Base-by-base conservation (phyloP, 208 protist species). In the Trypanosoma lewisi region DNA sequence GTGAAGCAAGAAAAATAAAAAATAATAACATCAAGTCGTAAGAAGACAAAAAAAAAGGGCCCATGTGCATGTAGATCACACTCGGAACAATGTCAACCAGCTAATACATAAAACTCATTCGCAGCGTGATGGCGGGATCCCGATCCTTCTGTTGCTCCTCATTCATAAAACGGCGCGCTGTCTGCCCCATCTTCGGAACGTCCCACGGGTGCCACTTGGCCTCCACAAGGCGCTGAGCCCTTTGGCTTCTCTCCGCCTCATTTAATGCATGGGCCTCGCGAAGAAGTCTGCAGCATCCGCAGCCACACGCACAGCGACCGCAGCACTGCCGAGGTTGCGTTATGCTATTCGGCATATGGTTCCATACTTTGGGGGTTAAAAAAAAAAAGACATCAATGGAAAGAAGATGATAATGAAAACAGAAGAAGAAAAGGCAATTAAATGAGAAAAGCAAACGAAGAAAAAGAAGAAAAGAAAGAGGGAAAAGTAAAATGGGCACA, bases 121-220 rank as follows among this genome's bases (percentile, higher is more conserved):
- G 58, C 21, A 59, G 52, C 52, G 49, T 27, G 14, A 67, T 19
- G 11, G 23, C 16, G 2, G 28, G 25, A 69, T 64, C 52, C 30
- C 36, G 23, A 14, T 5, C 31, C 19, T 69, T 50, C 4, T 59
- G 37, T 21, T 58, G 61, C 16, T 66, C 57, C 17, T 67, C 67
- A 12, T 33, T 54, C 73, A 75, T 88, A 67, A 83, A 84, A 12
- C 57, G 47, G 14, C 48, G 41, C 7, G 78, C 74, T 12, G 42
- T 23, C 27, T 42, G 49, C 4, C 82, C 82, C 78, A 88, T 88
- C 25, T 76, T 77, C 3, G 82, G 78, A 12, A 88, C 67, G 14
- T 82, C 78, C 33, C 77, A 55, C 17, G 78, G 59, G 37, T 75
- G 70, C 51, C 73, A 85, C 45, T 63, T 67, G 33, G 54, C 51